Evolutionary conservation across 495 filamentous ascomycete genomes (phyloP).

Genomic region (Rusavskia elegans): DNA sequence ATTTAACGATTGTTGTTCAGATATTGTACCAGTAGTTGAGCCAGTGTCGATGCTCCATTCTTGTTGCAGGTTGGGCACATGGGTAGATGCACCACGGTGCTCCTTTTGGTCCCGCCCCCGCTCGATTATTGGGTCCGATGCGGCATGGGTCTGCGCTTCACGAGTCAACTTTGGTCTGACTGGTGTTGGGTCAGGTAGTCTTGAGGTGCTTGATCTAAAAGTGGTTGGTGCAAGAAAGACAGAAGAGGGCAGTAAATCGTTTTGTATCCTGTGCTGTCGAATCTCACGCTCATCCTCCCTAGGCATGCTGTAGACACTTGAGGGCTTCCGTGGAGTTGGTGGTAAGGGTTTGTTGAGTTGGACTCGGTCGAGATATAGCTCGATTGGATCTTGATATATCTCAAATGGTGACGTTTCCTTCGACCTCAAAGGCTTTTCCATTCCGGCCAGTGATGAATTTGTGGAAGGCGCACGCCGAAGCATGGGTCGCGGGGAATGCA

Average conservation of each 20-base stretch:
- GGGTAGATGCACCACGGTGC: neutral
- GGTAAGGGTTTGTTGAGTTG: conserved; percentile 5
- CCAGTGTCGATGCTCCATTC: neutral
- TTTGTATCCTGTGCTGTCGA: neutral
- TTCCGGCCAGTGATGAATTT: conserved; percentile 2
- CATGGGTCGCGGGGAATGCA: neutral
- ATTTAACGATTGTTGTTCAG: neutral
- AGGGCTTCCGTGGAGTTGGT: conserved; percentile 6
- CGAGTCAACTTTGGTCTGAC: conserved; percentile 5
- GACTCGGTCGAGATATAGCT: neutral
- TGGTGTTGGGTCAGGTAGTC: conserved; percentile 3
- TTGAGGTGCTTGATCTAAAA: conserved; percentile 7
- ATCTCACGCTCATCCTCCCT: conserved; percentile 2
- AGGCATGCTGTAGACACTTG: conserved; percentile 2
- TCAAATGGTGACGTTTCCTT: neutral
- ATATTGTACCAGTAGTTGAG: no score
- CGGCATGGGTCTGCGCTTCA: conserved; percentile 2
- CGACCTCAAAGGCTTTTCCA: conserved; percentile 2
- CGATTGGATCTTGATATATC: neutral
- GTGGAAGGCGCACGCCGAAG: neutral
- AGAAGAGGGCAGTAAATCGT: neutral
- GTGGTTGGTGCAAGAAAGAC: conserved; percentile 1
- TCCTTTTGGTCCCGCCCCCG: neutral
- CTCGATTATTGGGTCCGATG: neutral
- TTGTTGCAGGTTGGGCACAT: neutral